Conservation (phyloP, 768 basidiomycete species). For the Rhizopogon roseolus region DNA sequence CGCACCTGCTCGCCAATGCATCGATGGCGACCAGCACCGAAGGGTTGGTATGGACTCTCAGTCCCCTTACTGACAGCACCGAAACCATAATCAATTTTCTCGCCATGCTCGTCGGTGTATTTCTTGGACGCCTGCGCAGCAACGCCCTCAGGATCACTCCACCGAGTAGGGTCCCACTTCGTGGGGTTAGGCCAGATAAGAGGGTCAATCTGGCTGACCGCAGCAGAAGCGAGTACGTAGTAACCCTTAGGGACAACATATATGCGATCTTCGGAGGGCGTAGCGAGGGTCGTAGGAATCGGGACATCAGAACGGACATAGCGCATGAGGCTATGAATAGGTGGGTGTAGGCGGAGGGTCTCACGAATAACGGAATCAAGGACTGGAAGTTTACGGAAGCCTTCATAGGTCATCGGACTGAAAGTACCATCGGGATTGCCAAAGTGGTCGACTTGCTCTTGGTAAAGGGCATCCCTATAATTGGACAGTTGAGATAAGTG, state of each 20-base stretch:
- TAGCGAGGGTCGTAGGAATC: slow-evolving; percentile 74
- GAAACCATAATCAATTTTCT: slow-evolving; percentile 96
- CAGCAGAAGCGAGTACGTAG: slow-evolving; percentile 85
- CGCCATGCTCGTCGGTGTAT: slow-evolving; percentile 71
- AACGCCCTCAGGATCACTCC: slow-evolving; percentile 81
- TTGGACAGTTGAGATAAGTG: not conserved
- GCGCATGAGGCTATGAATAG: slow-evolving; percentile 94
- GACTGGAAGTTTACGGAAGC: slow-evolving; percentile 75
- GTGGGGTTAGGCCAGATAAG: slow-evolving; percentile 68
- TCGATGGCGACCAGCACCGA: slow-evolving; percentile 93
- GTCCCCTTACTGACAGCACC: slow-evolving; percentile 96
- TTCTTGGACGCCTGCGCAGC: slow-evolving; percentile 73
- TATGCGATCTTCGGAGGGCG: slow-evolving; percentile 65
- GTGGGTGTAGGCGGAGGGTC: slow-evolving; percentile 89
- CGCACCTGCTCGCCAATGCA: slow-evolving; percentile 88
- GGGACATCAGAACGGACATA: slow-evolving; percentile 82
- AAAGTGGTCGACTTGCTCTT: slow-evolving; percentile 86
- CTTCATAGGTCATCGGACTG: slow-evolving; percentile 80
- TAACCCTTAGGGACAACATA: slow-evolving; percentile 90
- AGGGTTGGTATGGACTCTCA: slow-evolving; percentile 93
- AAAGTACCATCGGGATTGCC: slow-evolving; percentile 76
- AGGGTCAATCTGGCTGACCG: slow-evolving; percentile 85
- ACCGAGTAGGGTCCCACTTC: slow-evolving; percentile 77
- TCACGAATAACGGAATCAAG: slow-evolving; percentile 91
- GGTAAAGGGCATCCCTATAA: slow-evolving; percentile 71